A percentile compares a stretch with the other conserved stretches of the same genome.
Conservation (phyloP, 257 asterid genomes). For the Ehretia macrophylla region DNA sequence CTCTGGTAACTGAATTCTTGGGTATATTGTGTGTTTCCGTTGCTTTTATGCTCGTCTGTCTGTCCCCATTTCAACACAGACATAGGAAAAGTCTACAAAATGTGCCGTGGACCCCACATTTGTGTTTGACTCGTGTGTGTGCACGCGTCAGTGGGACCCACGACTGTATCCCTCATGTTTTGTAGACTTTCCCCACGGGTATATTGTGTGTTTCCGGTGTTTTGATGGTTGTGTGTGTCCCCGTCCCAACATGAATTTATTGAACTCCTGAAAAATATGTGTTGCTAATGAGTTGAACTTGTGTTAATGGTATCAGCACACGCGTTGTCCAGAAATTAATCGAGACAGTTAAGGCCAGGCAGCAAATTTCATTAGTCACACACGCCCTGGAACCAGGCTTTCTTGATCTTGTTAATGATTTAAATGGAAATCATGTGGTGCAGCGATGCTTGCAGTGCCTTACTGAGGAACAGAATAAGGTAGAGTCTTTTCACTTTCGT, state of each 20-base stretch:
- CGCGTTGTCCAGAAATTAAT: constrained; percentile 42
- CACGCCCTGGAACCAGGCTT: constrained; percentile 36
- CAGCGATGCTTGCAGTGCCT: constrained; percentile 40
- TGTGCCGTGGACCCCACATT: too few species aligned
- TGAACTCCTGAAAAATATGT: neutral
- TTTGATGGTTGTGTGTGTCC: too few species aligned
- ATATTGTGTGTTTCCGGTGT: too few species aligned
- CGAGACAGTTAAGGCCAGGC: constrained; percentile 26
- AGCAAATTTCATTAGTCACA: constrained; percentile 31
- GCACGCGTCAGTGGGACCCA: too few species aligned
- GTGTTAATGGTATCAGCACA: constrained; percentile 24
- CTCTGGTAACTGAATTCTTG: neutral
- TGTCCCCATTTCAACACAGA: too few species aligned
- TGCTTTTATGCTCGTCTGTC: too few species aligned
- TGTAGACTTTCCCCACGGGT: too few species aligned
- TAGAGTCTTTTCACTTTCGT: constrained; percentile 9
- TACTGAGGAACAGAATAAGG: constrained; percentile 34
- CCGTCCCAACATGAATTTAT: too few species aligned
- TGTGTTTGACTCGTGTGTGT: too few species aligned
- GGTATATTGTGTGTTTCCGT: too few species aligned
- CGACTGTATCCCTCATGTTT: too few species aligned
- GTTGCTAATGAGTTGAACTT: neutral
- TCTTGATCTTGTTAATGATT: constrained; percentile 35
- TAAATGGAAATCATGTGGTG: constrained; percentile 42
- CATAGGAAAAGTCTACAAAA: too few species aligned